Evolutionary conservation across 208 protist species (phyloP).

Genomic region (Wallacemonas collosoma): DNA sequence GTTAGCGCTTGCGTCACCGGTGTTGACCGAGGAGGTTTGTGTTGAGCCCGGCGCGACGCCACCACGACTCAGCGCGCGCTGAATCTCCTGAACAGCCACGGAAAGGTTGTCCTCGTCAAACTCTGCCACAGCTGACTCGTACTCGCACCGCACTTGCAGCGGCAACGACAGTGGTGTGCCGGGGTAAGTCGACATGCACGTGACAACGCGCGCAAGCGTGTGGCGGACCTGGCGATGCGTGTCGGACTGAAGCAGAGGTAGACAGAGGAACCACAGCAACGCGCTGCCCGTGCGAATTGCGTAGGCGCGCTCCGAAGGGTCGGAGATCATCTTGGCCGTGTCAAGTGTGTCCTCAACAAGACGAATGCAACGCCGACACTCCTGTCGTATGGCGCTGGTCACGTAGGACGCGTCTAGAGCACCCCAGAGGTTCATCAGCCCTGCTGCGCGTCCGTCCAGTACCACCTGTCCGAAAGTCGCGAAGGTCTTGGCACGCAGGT

Average conservation of each 20-base stretch:
- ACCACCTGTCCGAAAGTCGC: constrained; percentile 44
- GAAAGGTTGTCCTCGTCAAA: constrained; percentile 76
- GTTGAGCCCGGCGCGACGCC: neutral
- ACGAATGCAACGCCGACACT: constrained; percentile 36
- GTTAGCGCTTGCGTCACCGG: constrained; percentile 20
- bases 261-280: constrained; percentile 76
- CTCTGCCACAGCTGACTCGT: constrained; percentile 64
- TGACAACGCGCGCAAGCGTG: constrained; percentile 21
- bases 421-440: constrained; percentile 23
- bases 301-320: constrained; percentile 70
- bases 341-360: constrained; percentile 64
- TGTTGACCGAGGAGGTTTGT: neutral
- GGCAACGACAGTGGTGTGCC: neutral
- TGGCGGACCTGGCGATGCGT: constrained; percentile 43
- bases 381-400: constrained; percentile 29
- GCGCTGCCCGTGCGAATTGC: constrained; percentile 55
- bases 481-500: constrained; percentile 43
- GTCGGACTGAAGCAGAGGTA: constrained; percentile 46
- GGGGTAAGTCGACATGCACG: neutral
- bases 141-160: constrained; percentile 50
- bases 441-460: constrained; percentile 25
- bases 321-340: constrained; percentile 56
- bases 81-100: constrained; percentile 29
- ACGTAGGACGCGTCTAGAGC: constrained; percentile 58
- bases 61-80: constrained; percentile 36